Evolutionary conservation across 1,139 yeast genomes (phyloP).

Genomic region (Suhomyces maxii): DNA sequence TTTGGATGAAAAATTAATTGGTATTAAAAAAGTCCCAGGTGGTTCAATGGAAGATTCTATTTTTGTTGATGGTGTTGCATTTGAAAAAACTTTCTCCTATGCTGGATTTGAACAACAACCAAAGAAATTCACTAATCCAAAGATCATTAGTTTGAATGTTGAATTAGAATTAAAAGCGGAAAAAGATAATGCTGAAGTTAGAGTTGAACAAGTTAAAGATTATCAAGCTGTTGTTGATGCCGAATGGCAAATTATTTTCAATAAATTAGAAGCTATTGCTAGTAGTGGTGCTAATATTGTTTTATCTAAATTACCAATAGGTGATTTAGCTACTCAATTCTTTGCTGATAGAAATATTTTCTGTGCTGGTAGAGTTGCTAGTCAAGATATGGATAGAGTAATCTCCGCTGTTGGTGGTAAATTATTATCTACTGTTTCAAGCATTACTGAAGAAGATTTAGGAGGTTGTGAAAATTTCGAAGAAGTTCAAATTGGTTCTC

Average conservation of each 20-base stretch:
- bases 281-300: conserved; percentile 90
- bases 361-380: conserved; percentile 94
- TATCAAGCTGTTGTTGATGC: conserved; percentile 98
- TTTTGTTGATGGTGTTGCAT: conserved; percentile 92
- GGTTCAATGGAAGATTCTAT: conserved; percentile 94
- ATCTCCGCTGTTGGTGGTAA: conserved; percentile 93
- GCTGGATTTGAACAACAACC: conserved; percentile 99
- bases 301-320: conserved; percentile 91
- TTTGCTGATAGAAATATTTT: conserved; percentile 95
- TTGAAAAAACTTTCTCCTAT: conserved; percentile 93
- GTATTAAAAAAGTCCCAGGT: conserved; percentile 93
- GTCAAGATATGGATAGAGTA: conserved; percentile 90
- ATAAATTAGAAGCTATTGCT: conserved; percentile 80
- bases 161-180: conserved; percentile 97
- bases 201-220: conserved; percentile 90
- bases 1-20: conserved; percentile 86
- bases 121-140: conserved; percentile 75
- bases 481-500: conserved; percentile 94
- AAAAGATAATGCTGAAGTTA: conserved; percentile 98
- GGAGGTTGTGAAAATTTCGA: conserved; percentile 88
- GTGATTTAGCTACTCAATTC: conserved; percentile 96
- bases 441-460: conserved; percentile 61
- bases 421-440: conserved; percentile 86
- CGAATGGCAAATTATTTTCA: conserved; percentile 91
- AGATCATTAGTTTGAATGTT: conserved; percentile 80